Evolutionary conservation across 768 basidiomycete species (phyloP).

Genomic region (Suillus discolor): DNA sequence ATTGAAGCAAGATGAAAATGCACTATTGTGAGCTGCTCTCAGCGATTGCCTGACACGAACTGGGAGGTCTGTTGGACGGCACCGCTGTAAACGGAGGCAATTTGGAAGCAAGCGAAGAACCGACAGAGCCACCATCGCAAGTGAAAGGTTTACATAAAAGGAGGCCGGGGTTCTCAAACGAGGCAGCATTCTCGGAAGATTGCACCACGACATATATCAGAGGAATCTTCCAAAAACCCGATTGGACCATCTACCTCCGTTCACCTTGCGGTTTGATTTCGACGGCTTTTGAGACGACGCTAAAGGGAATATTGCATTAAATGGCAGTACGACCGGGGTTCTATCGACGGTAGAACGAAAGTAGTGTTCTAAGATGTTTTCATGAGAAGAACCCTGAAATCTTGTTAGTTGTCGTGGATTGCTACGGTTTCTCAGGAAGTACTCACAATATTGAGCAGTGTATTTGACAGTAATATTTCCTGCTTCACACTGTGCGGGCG

Average conservation of each 20-base stretch:
- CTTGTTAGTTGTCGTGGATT: background rate
- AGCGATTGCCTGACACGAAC: background rate
- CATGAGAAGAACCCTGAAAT: background rate
- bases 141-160: slow-evolving; percentile 1
- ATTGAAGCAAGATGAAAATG: background rate
- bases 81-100: background rate
- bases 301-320: background rate
- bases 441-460: slow-evolving; percentile 54
- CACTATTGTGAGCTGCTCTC: background rate
- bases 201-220: background rate
- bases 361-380: background rate
- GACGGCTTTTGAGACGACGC: background rate
- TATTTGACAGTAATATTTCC: slow-evolving; percentile 54
- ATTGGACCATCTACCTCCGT: background rate
- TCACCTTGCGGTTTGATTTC: background rate
- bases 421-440: background rate
- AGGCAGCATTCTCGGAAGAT: background rate
- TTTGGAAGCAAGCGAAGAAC: background rate
- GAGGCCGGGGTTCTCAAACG: background rate
- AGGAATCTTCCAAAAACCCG: background rate
- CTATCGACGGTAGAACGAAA: background rate
- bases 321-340: background rate
- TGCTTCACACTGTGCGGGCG: slow-evolving; percentile 50
- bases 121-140: background rate
- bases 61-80: background rate